Base-by-base conservation (phyloP, 116 monocot species). In the Cymodocea nodosa region DNA sequence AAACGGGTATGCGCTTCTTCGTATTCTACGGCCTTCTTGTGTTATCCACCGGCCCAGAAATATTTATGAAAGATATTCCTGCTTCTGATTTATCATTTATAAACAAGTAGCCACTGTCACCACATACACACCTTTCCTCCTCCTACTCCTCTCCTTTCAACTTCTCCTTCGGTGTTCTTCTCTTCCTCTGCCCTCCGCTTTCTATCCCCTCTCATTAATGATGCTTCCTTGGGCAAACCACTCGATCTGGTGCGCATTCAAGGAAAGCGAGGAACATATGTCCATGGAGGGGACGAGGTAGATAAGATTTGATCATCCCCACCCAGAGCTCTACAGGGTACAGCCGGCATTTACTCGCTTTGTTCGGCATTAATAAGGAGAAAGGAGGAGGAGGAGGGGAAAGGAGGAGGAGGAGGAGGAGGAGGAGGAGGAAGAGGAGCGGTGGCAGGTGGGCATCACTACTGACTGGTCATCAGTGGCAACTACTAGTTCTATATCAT, bases 271-370 rank as follows among this genome's bases (percentile, higher is more conserved):
- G 11, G 52, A 52, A 53, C 52, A 53, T n/a, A 35, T 35, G 53
- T 53, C 35, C 15, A 66, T 66, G 35, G 34, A 66, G 30, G 66
- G 53, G 52, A 66, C 66, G 51, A 66, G 66, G 66, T 66, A 66
- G 66, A 66, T 66, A 52, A 23, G 52, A 64, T 64, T 50, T 50
- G 20, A 19, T 50, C 44, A 16, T 44, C 64, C 23, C 18, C 40
- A 23, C 15, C 40, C 44, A 50, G 23, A 22, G 15, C 14, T 23
- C 19, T 18, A 15, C 34, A 61, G 13, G 16, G 15, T 16, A 10
- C 34, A 61, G 13, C 17, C 22, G 15, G 34, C 24, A 40, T 40
- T 17, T 16, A 14, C 64, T 51, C 40, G 14, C 10, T 23, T 64
- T 64, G 16, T 49, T 23, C 37, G 62, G 6, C 35, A 36, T 50